These are phyloP conservation scores for Chaetoceros muelleri DNA, from an alignment of 108 stramenopile genomes.

Conservation along the genomic window DNA sequence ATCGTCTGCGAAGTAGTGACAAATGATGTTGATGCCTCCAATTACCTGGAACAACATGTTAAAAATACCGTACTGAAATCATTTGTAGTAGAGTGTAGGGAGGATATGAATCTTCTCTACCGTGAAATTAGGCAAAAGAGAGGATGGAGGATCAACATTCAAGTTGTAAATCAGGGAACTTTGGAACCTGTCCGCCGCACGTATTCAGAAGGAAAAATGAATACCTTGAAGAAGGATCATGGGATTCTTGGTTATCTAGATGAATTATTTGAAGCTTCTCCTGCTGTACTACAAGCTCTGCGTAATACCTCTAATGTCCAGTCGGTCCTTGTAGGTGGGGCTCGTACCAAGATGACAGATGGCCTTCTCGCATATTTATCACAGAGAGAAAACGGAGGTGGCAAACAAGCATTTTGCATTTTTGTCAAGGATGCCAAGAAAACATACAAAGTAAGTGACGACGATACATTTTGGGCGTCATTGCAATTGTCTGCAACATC, in stretches of 20 bases:
- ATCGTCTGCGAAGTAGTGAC: constrained; percentile 59
- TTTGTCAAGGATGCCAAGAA: constrained; percentile 14
- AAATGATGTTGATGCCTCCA: constrained; percentile 32
- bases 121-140: constrained; percentile 40
- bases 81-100: constrained; percentile 62
- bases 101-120: constrained; percentile 72
- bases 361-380: constrained; percentile 36
- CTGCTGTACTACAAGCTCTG: constrained; percentile 60
- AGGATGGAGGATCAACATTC: constrained; percentile 46
- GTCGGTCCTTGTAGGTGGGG: constrained; percentile 62
- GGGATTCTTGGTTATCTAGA: constrained; percentile 74
- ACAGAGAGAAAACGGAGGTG: constrained; percentile 14
- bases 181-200: constrained; percentile 14
- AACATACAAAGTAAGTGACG: constrained; percentile 17
- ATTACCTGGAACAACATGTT: constrained; percentile 65
- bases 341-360: constrained; percentile 36
- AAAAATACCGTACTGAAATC: constrained; percentile 35
- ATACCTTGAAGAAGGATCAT: constrained; percentile 43
- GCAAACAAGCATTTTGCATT: constrained; percentile 17
- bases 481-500: too few species aligned
- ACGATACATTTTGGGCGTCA: too few species aligned
- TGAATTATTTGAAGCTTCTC: constrained; percentile 57
- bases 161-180: constrained; percentile 18
- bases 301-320: constrained; percentile 41
- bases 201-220: constrained; percentile 54